Conservation (phyloP, 2,329 filamentous ascomycete genomes). For the Clonostachys byssicola region DNA sequence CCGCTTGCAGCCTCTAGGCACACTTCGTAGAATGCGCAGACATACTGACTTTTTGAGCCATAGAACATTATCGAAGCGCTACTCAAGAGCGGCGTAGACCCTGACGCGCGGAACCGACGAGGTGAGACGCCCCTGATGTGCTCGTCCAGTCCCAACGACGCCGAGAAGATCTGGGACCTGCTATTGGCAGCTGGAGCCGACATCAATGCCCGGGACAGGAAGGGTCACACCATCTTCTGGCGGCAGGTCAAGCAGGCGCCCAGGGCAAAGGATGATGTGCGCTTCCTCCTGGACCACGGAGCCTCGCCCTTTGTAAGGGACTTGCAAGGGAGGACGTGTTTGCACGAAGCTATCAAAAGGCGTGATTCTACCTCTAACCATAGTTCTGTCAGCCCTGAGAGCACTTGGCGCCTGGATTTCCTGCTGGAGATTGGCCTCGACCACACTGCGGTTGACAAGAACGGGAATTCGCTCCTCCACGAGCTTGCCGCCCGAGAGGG, state of each 20-base stretch:
- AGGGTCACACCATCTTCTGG: not conserved
- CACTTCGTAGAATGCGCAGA: too few relatives aligned
- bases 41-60: not conserved
- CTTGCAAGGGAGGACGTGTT: not conserved
- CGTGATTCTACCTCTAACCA: too few relatives aligned
- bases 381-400: too few relatives aligned
- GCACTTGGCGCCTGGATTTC: not conserved
- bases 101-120: not conserved
- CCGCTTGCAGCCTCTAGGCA: too few relatives aligned
- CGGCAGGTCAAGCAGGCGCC: not conserved
- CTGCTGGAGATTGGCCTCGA: not conserved
- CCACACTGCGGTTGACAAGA: not conserved
- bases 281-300: not conserved
- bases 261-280: not conserved
- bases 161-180: not conserved
- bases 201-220: not conserved
- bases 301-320: not conserved
- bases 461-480: not conserved
- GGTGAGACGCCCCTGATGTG: not conserved
- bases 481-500: not conserved
- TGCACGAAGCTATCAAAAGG: conserved; percentile 1
- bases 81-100: not conserved
- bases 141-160: not conserved
- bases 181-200: not conserved
- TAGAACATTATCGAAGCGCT: not conserved